These are phyloP conservation scores for Suhomyces guaymorum DNA, from an alignment of 1,139 yeast genomes.

Conservation along the genomic window DNA sequence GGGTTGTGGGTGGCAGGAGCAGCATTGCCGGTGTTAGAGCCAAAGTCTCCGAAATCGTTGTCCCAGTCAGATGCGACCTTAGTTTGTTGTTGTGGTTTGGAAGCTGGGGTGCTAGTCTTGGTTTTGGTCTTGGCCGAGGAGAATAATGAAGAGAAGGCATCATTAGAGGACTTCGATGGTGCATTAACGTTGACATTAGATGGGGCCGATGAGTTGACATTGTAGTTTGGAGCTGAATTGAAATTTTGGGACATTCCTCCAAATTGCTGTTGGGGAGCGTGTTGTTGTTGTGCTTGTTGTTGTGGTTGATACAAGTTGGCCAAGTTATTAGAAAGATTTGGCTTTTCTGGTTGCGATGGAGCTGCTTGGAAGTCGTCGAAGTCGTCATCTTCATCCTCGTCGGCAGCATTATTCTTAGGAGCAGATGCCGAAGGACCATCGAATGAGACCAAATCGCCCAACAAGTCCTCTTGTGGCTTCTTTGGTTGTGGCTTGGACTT, in stretches of 20 bases:
- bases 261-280: conserved; percentile 16
- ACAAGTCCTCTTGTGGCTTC: conserved; percentile 42
- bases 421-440: conserved; percentile 36
- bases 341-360: conserved; percentile 40
- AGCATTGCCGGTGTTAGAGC: conserved; percentile 12
- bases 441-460: conserved; percentile 58
- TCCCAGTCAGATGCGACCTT: conserved; percentile 6
- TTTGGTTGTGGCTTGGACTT: conserved; percentile 23
- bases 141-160: conserved; percentile 84
- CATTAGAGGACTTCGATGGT: conserved; percentile 47
- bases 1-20: conserved; percentile 13
- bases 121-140: conserved; percentile 61
- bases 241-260: conserved; percentile 11
- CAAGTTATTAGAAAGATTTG: conserved; percentile 35
- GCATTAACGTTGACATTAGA: conserved; percentile 28
- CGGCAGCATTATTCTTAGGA: conserved; percentile 23
- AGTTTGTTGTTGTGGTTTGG: conserved; percentile 8
- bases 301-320: conserved; percentile 38
- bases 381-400: conserved; percentile 65
- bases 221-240: conserved; percentile 28
- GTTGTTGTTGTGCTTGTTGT: conserved; percentile 24
- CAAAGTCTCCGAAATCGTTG: conserved; percentile 12
- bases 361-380: conserved; percentile 95
- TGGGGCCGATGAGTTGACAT: conserved; percentile 17
- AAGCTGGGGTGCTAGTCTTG: conserved; percentile 13